Percentiles rank a stretch among this genome's conserved stretches.
phyloP scores from a whole-genome alignment of 352 stramenopile species.

The Pythium sukuiense region DNA sequence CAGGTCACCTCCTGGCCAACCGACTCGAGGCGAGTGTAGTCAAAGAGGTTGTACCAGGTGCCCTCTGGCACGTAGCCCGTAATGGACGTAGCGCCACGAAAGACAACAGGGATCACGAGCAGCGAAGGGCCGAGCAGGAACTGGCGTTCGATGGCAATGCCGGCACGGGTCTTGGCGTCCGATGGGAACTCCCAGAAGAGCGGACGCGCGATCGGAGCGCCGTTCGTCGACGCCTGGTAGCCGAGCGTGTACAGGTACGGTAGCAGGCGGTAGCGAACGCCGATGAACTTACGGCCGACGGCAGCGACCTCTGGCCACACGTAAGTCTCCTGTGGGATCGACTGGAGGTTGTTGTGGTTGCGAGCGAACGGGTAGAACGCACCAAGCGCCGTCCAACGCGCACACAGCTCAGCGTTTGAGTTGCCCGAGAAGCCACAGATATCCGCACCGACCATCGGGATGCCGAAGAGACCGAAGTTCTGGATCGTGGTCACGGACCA shows the following conservation, averaged over 20 bases:
- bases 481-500: conserved; percentile 68
- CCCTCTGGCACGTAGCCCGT: conserved; percentile 46
- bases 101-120: conserved; percentile 53
- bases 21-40: conserved; percentile 38
- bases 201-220: conserved; percentile 49
- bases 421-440: conserved; percentile 67
- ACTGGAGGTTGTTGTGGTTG: conserved; percentile 76
- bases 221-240: conserved; percentile 47
- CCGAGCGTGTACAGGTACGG: conserved; percentile 82
- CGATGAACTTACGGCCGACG: conserved; percentile 63
- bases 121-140: conserved; percentile 51
- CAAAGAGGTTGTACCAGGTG: conserved; percentile 63
- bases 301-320: conserved; percentile 50
- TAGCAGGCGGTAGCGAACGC: conserved; percentile 70
- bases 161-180: conserved; percentile 28
- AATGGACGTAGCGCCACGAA: conserved; percentile 42
- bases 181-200: conserved; percentile 68
- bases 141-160: conserved; percentile 37
- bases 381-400: conserved; percentile 72
- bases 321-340: conserved; percentile 63
- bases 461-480: conserved; percentile 74
- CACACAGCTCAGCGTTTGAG: conserved; percentile 71
- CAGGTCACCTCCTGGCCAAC: conserved; percentile 31
- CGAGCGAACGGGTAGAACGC: conserved; percentile 80
- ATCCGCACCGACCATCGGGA: conserved; percentile 82